Conservation (phyloP, 129 eudicot genomes). For the Centaurea solstitialis region DNA sequence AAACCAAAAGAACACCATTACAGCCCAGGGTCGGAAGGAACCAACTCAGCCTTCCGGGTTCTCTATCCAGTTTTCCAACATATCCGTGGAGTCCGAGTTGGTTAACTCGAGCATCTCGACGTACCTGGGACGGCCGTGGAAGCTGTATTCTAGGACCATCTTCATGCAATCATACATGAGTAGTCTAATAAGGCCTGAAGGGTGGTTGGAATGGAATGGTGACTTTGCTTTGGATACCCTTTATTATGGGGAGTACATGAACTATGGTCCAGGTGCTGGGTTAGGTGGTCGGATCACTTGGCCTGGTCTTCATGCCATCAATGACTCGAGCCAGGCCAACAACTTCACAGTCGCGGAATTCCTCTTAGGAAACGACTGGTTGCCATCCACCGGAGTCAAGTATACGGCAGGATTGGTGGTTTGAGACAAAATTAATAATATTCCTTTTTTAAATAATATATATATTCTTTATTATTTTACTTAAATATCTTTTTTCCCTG, state of each 20-base stretch:
- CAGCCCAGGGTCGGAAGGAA: conserved; percentile 84
- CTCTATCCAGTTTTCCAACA: conserved; percentile 68
- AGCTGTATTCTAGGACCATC: conserved; percentile 64
- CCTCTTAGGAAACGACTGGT: conserved; percentile 70
- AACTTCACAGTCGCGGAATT: conserved; percentile 72
- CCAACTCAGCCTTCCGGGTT: conserved; percentile 66
- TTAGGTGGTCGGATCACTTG: conserved; percentile 62
- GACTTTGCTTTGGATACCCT: conserved; percentile 57
- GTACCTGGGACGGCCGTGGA: conserved; percentile 92
- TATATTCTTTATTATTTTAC: not conserved
- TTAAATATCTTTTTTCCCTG: not conserved
- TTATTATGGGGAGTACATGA: conserved; percentile 74
- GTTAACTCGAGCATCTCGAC: conserved; percentile 30
- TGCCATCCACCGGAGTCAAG: conserved; percentile 62
- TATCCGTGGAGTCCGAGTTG: conserved; percentile 58
- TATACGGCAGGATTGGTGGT: conserved; percentile 54
- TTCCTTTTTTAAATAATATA: not conserved
- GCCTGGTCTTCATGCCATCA: conserved; percentile 71
- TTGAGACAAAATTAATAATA: not conserved
- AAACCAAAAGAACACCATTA: conserved; percentile 77
- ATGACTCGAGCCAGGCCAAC: conserved; percentile 48
- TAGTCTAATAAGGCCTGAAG: conserved; percentile 52
- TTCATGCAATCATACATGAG: conserved; percentile 77
- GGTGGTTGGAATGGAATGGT: conserved; percentile 94
- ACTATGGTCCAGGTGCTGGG: conserved; percentile 82